phyloP scores from a whole-genome alignment of 2,329 filamentous ascomycete species.

The Botrytis medusae region DNA sequence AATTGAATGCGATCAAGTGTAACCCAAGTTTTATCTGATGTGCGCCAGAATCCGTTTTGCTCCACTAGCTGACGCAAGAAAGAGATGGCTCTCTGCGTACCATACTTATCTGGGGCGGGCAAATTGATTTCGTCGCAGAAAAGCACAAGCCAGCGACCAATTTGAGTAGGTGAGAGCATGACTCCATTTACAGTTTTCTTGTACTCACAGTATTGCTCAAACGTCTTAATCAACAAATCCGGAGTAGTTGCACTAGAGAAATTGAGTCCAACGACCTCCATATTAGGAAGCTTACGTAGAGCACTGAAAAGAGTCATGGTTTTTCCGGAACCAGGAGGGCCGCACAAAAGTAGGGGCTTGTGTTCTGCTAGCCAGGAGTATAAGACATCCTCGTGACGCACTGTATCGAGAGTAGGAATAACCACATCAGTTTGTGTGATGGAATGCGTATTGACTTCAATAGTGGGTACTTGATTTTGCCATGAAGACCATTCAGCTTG shows the following conservation, averaged over 20 bases:
- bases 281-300: constrained; percentile 92
- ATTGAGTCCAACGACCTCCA: constrained; percentile 98
- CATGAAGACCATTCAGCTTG: constrained; percentile 87
- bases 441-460: constrained; percentile 98
- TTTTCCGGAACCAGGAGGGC: constrained; percentile 97
- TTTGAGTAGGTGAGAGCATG: constrained; percentile 91
- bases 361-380: constrained; percentile 99
- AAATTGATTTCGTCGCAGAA: constrained; percentile 99
- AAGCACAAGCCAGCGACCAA: constrained; percentile 95
- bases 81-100: constrained; percentile 94
- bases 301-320: constrained; percentile 99
- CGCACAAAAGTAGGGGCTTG: constrained; percentile 93
- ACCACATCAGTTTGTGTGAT: constrained; percentile 98
- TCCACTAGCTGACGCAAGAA: constrained; percentile 97
- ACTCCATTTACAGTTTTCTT: constrained; percentile 97
- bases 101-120: constrained; percentile 95
- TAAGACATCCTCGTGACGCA: constrained; percentile 96
- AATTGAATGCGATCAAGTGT: constrained; percentile 98
- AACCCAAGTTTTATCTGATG: constrained; percentile 96
- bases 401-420: constrained; percentile 94
- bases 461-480: constrained; percentile 90
- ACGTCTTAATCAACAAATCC: constrained; percentile 96
- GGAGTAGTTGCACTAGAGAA: constrained; percentile 98
- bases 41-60: constrained; percentile 98
- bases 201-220: constrained; percentile 99